Conservation (phyloP, 2,329 filamentous ascomycete species). For the Tricladium varicosporioides region DNA sequence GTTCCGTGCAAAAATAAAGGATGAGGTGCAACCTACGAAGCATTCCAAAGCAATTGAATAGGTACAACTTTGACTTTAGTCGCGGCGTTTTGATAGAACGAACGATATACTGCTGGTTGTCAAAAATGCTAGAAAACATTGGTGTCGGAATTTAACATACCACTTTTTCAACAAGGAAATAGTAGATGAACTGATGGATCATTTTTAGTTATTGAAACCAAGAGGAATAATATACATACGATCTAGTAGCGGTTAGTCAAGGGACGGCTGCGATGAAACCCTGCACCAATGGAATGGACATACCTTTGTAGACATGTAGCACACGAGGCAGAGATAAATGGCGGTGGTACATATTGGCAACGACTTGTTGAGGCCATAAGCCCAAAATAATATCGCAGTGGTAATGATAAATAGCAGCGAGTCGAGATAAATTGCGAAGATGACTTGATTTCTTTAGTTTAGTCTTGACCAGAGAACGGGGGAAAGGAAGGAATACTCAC, state of each 20-base stretch:
- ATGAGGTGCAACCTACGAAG: slow-evolving; percentile 34
- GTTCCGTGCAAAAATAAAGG: background rate
- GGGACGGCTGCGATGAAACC: no score
- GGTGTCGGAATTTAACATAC: slow-evolving; percentile 50
- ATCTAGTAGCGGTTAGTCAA: background rate
- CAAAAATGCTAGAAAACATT: background rate
- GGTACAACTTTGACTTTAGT: slow-evolving; percentile 54
- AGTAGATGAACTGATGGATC: slow-evolving; percentile 47
- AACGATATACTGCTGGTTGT: slow-evolving; percentile 34
- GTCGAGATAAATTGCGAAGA: slow-evolving; percentile 54
- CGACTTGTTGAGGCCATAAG: slow-evolving; percentile 53
- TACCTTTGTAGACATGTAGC: slow-evolving; percentile 10
- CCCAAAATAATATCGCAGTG: slow-evolving; percentile 54
- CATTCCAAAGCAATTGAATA: slow-evolving; percentile 61
- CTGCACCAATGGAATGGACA: no score
- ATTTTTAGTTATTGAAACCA: background rate
- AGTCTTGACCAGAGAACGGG: no score
- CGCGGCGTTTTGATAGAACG: slow-evolving; percentile 36
- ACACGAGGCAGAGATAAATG: slow-evolving; percentile 51
- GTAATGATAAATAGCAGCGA: slow-evolving; percentile 59
- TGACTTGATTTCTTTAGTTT: slow-evolving; percentile 9
- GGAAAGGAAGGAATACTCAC: no score
- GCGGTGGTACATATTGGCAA: slow-evolving; percentile 52
- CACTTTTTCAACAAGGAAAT: slow-evolving; percentile 63
- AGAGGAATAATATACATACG: background rate